Evolutionary conservation across 2,329 filamentous ascomycete species (phyloP).

Genomic region (Tolypocladium tundrense): DNA sequence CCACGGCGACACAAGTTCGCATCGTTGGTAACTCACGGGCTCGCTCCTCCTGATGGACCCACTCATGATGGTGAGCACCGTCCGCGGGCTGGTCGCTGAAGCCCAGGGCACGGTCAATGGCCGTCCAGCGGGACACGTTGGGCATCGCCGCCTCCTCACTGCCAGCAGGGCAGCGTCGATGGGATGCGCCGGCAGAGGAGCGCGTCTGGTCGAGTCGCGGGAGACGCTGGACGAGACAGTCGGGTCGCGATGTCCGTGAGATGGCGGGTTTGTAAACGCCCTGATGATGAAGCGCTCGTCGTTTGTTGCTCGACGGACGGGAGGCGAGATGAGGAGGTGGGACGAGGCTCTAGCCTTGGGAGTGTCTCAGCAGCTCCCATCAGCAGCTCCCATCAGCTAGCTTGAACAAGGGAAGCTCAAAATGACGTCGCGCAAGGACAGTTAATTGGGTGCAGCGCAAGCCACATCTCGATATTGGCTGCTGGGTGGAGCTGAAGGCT

Average conservation of each 20-base stretch:
- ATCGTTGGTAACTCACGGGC: slow-evolving; percentile 25
- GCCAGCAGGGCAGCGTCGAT: not conserved
- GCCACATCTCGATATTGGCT: not conserved
- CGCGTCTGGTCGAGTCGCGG: not conserved
- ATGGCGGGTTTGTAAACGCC: not conserved
- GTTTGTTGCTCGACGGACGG: not conserved
- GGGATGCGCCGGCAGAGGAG: not conserved
- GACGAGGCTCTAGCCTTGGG: not conserved
- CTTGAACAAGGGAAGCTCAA: not conserved
- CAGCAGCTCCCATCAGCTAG: not conserved
- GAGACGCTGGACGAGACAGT: not conserved
- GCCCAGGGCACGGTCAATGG: slow-evolving; percentile 19
- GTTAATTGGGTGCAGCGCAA: not conserved
- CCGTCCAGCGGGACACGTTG: slow-evolving; percentile 16
- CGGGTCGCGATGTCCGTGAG: not conserved
- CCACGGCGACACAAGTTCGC: not conserved
- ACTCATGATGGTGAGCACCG: slow-evolving; percentile 17
- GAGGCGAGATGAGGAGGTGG: not conserved
- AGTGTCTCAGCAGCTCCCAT: not conserved
- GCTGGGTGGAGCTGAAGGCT: not conserved
- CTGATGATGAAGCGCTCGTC: not conserved
- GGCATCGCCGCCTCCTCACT: slow-evolving; percentile 2
- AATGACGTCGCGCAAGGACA: not conserved
- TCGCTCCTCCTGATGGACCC: slow-evolving; percentile 32
- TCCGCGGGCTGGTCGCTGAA: slow-evolving; percentile 8